A percentile compares a stretch with the other conserved stretches of the same genome.
Evolutionary conservation across 176 grass and related monocot species (phyloP).

Genomic region (Echinochloa phyllopogon): DNA sequence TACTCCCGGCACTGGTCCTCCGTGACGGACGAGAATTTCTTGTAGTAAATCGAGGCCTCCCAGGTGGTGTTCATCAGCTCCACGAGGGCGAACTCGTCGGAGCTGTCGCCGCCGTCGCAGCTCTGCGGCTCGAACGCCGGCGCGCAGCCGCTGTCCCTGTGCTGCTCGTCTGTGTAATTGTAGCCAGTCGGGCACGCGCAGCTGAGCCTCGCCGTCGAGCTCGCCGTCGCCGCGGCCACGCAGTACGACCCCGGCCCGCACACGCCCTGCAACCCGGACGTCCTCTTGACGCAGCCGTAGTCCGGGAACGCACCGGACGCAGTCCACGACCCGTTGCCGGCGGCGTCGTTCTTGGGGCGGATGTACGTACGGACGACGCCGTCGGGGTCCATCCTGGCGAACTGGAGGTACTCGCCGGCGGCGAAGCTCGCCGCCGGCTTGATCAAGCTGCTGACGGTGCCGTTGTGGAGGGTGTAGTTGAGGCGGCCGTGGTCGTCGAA

Average conservation of each 20-base stretch:
- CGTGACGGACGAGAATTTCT: background rate
- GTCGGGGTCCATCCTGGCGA: slow-evolving; percentile 36
- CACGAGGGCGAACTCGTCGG: slow-evolving; percentile 3
- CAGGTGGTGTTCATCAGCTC: background rate
- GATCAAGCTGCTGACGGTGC: background rate
- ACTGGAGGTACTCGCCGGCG: background rate
- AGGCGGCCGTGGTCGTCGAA: slow-evolving; percentile 16
- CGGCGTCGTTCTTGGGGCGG: background rate
- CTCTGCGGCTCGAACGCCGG: slow-evolving; percentile 35
- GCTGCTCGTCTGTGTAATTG: background rate
- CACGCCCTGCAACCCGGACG: slow-evolving; percentile 15
- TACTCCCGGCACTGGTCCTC: background rate
- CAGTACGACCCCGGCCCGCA: slow-evolving; percentile 38
- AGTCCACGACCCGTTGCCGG: background rate
- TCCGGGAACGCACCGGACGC: background rate
- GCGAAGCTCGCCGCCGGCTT: background rate
- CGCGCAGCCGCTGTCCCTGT: slow-evolving; percentile 25
- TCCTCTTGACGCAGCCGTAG: slow-evolving; percentile 13
- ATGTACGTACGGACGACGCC: slow-evolving; percentile 38
- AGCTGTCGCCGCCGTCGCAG: background rate
- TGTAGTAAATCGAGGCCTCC: background rate
- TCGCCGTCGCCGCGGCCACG: background rate
- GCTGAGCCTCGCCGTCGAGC: background rate
- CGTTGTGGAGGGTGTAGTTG: slow-evolving; percentile 10
- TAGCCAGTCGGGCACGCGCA: slow-evolving; percentile 31